phyloP scores from a whole-genome alignment of 768 basidiomycete genomes.

The Suillus subalutaceus region DNA sequence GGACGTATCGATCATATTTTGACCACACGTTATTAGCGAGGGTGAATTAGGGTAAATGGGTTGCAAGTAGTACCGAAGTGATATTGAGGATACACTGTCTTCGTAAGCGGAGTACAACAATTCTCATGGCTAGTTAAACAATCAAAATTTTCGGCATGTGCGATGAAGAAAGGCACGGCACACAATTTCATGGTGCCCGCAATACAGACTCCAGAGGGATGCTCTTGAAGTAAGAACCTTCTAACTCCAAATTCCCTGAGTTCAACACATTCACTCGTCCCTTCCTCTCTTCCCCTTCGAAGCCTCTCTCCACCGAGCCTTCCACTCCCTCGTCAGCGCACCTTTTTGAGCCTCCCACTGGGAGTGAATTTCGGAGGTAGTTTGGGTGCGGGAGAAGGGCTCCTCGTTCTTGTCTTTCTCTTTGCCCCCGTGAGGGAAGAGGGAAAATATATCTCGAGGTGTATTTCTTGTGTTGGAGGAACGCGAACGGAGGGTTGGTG shows the following conservation, averaged over 20 bases:
- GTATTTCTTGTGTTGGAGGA: slow-evolving; percentile 19
- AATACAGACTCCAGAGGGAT: background rate
- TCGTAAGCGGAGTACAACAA: background rate
- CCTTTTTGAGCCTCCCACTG: slow-evolving; percentile 73
- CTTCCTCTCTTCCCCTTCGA: slow-evolving; percentile 63
- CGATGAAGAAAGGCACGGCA: background rate
- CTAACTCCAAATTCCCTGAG: background rate
- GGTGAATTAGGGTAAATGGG: background rate
- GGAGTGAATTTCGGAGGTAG: slow-evolving; percentile 55
- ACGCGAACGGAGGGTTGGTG: slow-evolving; percentile 25
- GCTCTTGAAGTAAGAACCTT: background rate
- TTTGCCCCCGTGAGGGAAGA: slow-evolving; percentile 43
- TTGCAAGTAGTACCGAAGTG: background rate
- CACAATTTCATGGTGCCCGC: background rate
- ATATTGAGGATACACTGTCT: background rate
- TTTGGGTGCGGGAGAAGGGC: slow-evolving; percentile 31
- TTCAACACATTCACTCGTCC: slow-evolving; percentile 30
- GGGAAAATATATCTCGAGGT: slow-evolving; percentile 25
- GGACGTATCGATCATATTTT: background rate
- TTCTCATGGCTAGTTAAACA: background rate
- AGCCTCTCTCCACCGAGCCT: slow-evolving; percentile 75
- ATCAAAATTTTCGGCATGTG: background rate
- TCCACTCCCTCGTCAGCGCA: slow-evolving; percentile 77
- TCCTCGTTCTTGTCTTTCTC: slow-evolving; percentile 51
- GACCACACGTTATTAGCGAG: background rate